Percentiles rank a stretch among this genome's conserved stretches.
These are phyloP conservation scores for Aspergillus conjunctus DNA, from an alignment of 495 filamentous ascomycete genomes.

Conservation along the genomic window DNA sequence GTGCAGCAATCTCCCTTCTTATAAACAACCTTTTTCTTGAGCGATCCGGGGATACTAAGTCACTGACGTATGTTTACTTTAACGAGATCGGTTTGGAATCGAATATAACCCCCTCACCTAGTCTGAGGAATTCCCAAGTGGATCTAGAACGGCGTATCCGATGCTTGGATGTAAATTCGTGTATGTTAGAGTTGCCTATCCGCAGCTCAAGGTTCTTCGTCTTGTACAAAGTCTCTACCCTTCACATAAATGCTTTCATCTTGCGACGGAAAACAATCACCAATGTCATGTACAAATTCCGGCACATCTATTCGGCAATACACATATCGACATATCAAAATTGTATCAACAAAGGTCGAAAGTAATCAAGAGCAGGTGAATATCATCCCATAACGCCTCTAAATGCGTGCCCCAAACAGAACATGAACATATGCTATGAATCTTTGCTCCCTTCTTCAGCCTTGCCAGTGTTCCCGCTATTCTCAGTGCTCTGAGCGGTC, in stretches of 20 bases:
- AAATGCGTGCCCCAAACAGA: not conserved
- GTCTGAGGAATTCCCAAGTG: not conserved
- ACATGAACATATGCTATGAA: not conserved
- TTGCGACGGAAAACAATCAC: too few relatives aligned
- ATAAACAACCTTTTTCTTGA: not conserved
- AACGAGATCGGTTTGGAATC: not conserved
- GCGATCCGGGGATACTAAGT: not conserved
- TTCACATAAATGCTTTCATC: too few relatives aligned
- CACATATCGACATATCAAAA: not conserved
- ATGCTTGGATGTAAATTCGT: too few relatives aligned
- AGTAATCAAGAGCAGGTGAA: not conserved
- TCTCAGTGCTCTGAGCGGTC: not conserved
- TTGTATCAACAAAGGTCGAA: not conserved
- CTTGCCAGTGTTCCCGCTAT: not conserved
- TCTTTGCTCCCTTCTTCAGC: not conserved
- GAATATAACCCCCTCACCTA: not conserved
- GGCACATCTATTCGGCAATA: not conserved
- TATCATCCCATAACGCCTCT: constrained; percentile 2
- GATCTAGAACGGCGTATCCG: not conserved
- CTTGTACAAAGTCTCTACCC: too few relatives aligned
- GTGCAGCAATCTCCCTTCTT: not conserved
- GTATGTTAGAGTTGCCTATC: too few relatives aligned
- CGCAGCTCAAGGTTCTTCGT: too few relatives aligned
- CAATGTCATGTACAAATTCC: too few relatives aligned
- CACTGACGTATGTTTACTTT: not conserved